phyloP scores from a whole-genome alignment of 179 eudicot species.

The Silene coronaria region DNA sequence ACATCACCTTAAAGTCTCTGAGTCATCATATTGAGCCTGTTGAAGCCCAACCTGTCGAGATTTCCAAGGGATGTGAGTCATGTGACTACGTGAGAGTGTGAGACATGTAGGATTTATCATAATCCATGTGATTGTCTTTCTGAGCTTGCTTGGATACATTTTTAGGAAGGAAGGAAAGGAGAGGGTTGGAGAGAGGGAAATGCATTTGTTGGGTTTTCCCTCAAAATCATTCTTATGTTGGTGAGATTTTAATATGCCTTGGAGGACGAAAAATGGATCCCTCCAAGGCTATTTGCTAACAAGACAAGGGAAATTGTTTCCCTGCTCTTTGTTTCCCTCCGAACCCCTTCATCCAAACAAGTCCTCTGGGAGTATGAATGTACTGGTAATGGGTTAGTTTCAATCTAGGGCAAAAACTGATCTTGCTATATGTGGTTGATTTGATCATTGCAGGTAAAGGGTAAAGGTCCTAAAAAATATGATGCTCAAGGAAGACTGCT shows the following conservation, averaged over 20 bases:
- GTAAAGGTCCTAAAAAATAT: constrained; percentile 27
- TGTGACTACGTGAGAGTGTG: too few relatives aligned
- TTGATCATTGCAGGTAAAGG: constrained; percentile 30
- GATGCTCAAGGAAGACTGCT: constrained; percentile 41
- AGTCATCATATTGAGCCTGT: too few relatives aligned
- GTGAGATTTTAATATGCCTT: neutral
- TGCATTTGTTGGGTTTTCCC: neutral
- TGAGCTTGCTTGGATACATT: neutral
- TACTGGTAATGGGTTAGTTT: neutral
- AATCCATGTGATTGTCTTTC: too few relatives aligned
- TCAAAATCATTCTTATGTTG: neutral
- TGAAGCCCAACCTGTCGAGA: too few relatives aligned
- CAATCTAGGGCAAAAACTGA: neutral
- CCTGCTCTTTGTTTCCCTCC: too few relatives aligned
- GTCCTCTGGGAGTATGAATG: neutral
- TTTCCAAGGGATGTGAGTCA: too few relatives aligned
- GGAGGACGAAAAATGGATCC: neutral
- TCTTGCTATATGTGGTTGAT: constrained; percentile 10
- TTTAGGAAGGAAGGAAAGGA: neutral
- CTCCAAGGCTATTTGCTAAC: neutral
- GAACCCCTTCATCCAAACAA: neutral
- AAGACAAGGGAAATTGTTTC: too few relatives aligned
- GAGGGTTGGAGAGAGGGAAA: neutral
- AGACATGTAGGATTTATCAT: too few relatives aligned
- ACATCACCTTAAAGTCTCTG: too few relatives aligned